Evolutionary conservation across 225 moss, liverwort and hornwort species (phyloP).

Genomic region (Physcomitrellopsis africana): DNA sequence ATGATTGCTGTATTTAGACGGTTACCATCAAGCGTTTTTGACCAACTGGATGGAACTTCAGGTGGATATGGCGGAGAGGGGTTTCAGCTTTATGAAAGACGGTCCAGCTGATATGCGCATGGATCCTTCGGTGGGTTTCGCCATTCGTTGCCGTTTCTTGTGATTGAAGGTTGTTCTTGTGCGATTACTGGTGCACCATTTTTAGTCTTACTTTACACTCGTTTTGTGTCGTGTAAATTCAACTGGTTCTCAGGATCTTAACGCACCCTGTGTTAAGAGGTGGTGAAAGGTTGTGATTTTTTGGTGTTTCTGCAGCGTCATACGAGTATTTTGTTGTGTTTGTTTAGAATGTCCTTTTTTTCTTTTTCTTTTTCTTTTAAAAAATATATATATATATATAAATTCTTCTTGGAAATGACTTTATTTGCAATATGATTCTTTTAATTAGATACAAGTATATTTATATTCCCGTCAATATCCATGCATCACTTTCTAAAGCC

Average conservation of each 20-base stretch:
- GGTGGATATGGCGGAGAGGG: constrained; percentile 86
- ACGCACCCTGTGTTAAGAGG: constrained; percentile 1
- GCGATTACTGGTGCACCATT: background rate
- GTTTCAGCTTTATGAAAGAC: constrained; percentile 96
- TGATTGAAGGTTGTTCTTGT: background rate
- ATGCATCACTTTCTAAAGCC: constrained; percentile 3
- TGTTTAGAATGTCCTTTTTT: background rate
- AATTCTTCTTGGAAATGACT: background rate
- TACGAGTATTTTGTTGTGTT: background rate
- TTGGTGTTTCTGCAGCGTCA: too few relatives aligned
- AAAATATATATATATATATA: too few relatives aligned
- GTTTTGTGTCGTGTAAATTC: background rate
- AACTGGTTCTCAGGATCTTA: background rate
- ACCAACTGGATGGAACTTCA: constrained; percentile 32
- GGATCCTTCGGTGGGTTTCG: constrained; percentile 84
- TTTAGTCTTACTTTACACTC: background rate
- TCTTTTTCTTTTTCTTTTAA: background rate
- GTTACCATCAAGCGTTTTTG: background rate
- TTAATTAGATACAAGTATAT: background rate
- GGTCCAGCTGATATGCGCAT: constrained; percentile 98
- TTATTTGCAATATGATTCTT: background rate
- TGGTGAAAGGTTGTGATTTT: background rate
- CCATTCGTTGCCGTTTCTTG: background rate
- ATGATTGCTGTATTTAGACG: background rate
- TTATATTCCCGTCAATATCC: background rate